Conservation (phyloP, 305 asterid genomes). For the Fraxinus angustifolia region DNA sequence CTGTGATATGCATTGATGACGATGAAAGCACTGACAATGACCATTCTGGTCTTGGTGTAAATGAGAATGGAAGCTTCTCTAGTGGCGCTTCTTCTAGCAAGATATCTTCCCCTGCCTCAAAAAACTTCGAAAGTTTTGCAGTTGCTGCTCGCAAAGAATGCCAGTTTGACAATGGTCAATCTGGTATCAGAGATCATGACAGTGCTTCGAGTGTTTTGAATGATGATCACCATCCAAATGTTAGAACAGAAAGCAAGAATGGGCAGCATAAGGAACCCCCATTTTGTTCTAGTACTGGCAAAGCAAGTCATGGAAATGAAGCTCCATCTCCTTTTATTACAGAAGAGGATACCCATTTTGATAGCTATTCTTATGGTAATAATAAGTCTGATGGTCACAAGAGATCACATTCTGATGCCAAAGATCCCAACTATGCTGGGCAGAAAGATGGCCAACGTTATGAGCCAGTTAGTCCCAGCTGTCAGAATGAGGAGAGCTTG, state of each 20-base stretch:
- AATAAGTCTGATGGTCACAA: not conserved
- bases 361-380: slow-evolving; percentile 18
- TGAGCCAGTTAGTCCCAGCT: slow-evolving; percentile 31
- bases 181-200: slow-evolving; percentile 32
- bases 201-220: slow-evolving; percentile 27
- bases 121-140: slow-evolving; percentile 23
- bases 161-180: slow-evolving; percentile 36
- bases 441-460: slow-evolving; percentile 14
- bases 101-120: slow-evolving; percentile 26
- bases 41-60: slow-evolving; percentile 25
- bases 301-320: slow-evolving; percentile 25
- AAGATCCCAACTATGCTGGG: slow-evolving; percentile 16
- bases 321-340: slow-evolving; percentile 21
- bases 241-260: slow-evolving; percentile 24
- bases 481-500: slow-evolving; percentile 21
- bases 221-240: slow-evolving; percentile 27
- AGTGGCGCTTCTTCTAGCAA: slow-evolving; percentile 44
- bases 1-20: slow-evolving; percentile 68
- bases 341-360: slow-evolving; percentile 19
- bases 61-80: slow-evolving; percentile 17
- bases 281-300: slow-evolving; percentile 18
- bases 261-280: slow-evolving; percentile 23
- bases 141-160: slow-evolving; percentile 34
- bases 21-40: slow-evolving; percentile 42
- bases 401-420: slow-evolving; percentile 14